Percentiles rank a stretch among this genome's conserved stretches.
Evolutionary conservation across 306 rosid genomes (phyloP).

Genomic region (Rosa rugosa): DNA sequence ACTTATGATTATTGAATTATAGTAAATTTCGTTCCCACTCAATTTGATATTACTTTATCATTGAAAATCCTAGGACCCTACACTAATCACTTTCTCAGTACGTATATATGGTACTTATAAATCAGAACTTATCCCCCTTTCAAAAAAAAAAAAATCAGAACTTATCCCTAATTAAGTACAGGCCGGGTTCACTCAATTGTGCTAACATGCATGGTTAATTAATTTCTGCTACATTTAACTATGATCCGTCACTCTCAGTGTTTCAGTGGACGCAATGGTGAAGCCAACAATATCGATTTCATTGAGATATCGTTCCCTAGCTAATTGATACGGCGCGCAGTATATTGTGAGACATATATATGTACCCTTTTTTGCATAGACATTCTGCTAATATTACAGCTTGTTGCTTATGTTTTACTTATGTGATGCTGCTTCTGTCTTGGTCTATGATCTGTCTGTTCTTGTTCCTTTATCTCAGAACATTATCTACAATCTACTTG

Average conservation of each 20-base stretch:
- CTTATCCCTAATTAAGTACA: background rate
- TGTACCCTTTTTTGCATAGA: slow-evolving; percentile 40
- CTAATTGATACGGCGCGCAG: background rate
- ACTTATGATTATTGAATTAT: background rate
- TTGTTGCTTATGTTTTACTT: slow-evolving; percentile 22
- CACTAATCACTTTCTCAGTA: background rate
- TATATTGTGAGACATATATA: background rate
- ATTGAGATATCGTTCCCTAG: no score
- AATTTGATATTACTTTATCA: background rate
- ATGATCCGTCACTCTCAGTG: background rate
- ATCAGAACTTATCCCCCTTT: background rate
- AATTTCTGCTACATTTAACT: background rate
- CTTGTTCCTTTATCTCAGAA: slow-evolving; percentile 18
- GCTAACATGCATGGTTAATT: background rate
- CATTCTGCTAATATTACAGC: slow-evolving; percentile 27
- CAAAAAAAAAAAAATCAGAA: no score
- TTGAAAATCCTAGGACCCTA: background rate
- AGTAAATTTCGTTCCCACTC: background rate
- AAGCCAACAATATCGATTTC: background rate
- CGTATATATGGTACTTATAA: background rate
- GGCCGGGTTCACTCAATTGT: background rate
- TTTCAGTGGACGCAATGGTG: background rate
- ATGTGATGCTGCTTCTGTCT: slow-evolving; percentile 1
- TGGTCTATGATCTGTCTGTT: slow-evolving; percentile 15
- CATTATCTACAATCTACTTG: slow-evolving; percentile 2